phyloP scores from a whole-genome alignment of 2,329 filamentous ascomycete genomes.

The Pyrenochaeta sp. region DNA sequence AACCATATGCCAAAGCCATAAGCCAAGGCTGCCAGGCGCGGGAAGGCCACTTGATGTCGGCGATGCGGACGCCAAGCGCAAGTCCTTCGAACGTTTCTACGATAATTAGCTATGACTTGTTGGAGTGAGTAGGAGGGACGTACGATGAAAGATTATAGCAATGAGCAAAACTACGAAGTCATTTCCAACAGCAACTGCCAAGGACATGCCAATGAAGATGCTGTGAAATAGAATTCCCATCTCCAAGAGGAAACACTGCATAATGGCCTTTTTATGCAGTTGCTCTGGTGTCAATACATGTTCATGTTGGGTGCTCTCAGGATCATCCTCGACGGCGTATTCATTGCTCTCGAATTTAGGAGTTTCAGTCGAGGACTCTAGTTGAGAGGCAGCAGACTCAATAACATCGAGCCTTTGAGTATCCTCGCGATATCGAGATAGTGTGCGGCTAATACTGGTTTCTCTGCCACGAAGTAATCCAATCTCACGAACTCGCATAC shows the following conservation, averaged over 20 bases:
- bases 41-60: slow-evolving; percentile 67
- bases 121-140: background rate
- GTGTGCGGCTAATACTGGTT: slow-evolving; percentile 39
- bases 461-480: slow-evolving; percentile 31
- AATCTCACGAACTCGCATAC: slow-evolving; percentile 32
- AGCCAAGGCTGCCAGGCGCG: slow-evolving; percentile 61
- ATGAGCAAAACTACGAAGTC: slow-evolving; percentile 66
- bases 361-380: slow-evolving; percentile 56
- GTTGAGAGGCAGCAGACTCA: slow-evolving; percentile 50
- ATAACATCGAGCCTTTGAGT: slow-evolving; percentile 41
- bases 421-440: slow-evolving; percentile 36
- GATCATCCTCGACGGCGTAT: slow-evolving; percentile 29
- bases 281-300: slow-evolving; percentile 27
- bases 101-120: background rate
- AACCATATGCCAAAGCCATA: slow-evolving; percentile 79
- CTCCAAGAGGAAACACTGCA: slow-evolving; percentile 57
- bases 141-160: slow-evolving; percentile 66
- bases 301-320: slow-evolving; percentile 24
- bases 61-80: slow-evolving; percentile 83
- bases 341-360: slow-evolving; percentile 29
- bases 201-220: slow-evolving; percentile 68
- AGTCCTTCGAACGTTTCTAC: slow-evolving; percentile 84
- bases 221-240: slow-evolving; percentile 69
- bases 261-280: slow-evolving; percentile 35
- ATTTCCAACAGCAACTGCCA: slow-evolving; percentile 60